Evolutionary conservation across 1,284 basidiomycete genomes (phyloP), one percentile per base, ranked within the genome.

Genomic region (Apiotrichum akiyoshidainum): DNA sequence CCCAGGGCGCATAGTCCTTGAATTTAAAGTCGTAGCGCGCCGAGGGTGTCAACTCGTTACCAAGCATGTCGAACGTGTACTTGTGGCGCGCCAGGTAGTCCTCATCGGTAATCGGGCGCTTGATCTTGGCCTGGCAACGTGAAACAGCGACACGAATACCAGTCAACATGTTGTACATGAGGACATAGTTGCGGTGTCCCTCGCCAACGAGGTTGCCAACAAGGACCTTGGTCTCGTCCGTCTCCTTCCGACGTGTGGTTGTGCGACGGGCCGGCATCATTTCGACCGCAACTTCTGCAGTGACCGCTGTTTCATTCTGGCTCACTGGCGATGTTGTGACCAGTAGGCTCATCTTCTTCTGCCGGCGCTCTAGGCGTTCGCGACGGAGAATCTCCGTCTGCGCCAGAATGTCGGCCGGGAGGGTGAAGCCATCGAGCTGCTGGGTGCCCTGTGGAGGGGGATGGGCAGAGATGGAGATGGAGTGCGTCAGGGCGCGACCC

Each of bases 131-230:
- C 76, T 96, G 92, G 80, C 91, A 97, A 65, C 95, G 83, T 48
- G 95, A 98, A 67, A 91, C 92, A 50, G 89, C 94, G 67, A 94
- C 94, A 37, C 95, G 87, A 65, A 99, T 98, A 7, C 95, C 95
- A 5, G 95, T 99, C 69, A 99, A 83, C 95, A 99, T 99, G 81
- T 99, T 98, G 81, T 98, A 99, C 95, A 98, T 98, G 71, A 99
- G 81, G 60, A 98, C 91, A 70, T 98, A 99, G 80, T 99, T 99
- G 77, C 88, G 93, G 78, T 99, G 95, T 67, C 87, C 95, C 75
- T 98, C 94, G 41, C 91, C 91, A 64, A 99, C 97, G 66, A 98
- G 78, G 75, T 98, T 98, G 11, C 95, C 95, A 0, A 98, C 90
- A 13, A 96, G 79, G 13, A 89, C 88, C 55, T 81, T 80, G 49